phyloP scores from a whole-genome alignment of 805 yeast species.

The Candida taoyuanica region DNA sequence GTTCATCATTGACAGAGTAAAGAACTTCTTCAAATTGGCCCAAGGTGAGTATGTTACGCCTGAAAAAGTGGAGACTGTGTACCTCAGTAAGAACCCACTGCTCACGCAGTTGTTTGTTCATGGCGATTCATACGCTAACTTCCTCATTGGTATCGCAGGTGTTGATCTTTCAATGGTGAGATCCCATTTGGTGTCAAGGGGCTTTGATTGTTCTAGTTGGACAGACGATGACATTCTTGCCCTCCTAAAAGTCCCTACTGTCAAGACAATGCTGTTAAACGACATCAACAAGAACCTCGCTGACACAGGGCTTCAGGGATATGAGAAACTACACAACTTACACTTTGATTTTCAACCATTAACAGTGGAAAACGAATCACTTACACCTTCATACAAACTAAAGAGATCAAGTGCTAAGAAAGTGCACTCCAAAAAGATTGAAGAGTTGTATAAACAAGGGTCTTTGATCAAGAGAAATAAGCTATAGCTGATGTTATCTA shows the following conservation, averaged over 20 bases:
- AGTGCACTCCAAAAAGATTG: conserved; percentile 37
- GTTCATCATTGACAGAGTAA: conserved; percentile 55
- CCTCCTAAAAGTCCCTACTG: conserved; percentile 8
- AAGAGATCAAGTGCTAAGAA: conserved; percentile 47
- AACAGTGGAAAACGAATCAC: conserved; percentile 49
- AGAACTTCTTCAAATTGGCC: conserved; percentile 57
- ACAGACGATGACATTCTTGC: conserved; percentile 10
- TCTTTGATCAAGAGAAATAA: conserved; percentile 16
- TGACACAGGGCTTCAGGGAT: conserved; percentile 36
- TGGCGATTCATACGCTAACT: conserved; percentile 49
- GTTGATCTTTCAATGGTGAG: conserved; percentile 35
- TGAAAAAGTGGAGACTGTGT: conserved; percentile 56
- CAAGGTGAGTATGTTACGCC: conserved; percentile 59
- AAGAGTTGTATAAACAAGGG: conserved; percentile 47
- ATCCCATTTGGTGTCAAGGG: background rate
- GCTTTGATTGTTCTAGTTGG: conserved; percentile 4
- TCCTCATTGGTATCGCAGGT: conserved; percentile 50
- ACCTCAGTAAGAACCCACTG: conserved; percentile 39
- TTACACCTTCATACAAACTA: conserved; percentile 63
- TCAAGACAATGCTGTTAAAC: conserved; percentile 6
- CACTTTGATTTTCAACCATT: conserved; percentile 54
- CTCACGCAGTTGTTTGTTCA: conserved; percentile 47
- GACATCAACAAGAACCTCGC: conserved; percentile 9
- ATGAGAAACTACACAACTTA: conserved; percentile 56
- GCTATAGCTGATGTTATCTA: conserved; percentile 3